Percentiles rank a stretch among this genome's conserved stretches.
phyloP scores from a whole-genome alignment of 1,139 yeast species.

The Nakaseomyces kungkrabaensis region DNA sequence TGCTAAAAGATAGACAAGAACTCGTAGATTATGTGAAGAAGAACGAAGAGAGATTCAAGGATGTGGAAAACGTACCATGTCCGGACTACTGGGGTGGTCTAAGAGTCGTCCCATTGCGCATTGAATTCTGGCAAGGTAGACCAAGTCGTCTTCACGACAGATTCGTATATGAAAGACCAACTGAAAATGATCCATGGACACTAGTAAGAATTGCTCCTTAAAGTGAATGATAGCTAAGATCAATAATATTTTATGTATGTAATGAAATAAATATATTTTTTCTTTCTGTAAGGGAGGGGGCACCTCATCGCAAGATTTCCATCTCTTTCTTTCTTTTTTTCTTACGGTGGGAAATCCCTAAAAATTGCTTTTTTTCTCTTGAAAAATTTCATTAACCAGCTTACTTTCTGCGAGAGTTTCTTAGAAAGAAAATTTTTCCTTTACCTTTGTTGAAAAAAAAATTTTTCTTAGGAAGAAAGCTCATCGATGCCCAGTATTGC shows the following conservation, averaged over 20 bases:
- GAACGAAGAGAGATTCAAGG: constrained; percentile 50
- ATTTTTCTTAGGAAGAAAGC: not conserved
- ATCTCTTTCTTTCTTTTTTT: no score
- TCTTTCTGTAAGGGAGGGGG: no score
- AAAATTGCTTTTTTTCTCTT: not conserved
- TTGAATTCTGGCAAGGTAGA: constrained; percentile 98
- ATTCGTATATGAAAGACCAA: constrained; percentile 56
- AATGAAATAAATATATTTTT: no score
- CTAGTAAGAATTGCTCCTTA: constrained; percentile 68
- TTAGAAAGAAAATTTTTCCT: no score
- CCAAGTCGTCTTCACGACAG: constrained; percentile 85
- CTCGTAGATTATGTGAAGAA: constrained; percentile 45
- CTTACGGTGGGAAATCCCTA: not conserved
- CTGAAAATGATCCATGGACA: constrained; percentile 46
- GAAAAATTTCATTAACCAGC: no score
- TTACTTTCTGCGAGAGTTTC: no score
- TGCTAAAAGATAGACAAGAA: constrained; percentile 47
- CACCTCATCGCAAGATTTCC: no score
- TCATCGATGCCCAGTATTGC: not conserved
- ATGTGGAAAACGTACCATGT: constrained; percentile 62
- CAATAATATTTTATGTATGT: no score
- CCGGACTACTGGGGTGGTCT: constrained; percentile 97
- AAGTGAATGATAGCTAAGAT: constrained; percentile 1
- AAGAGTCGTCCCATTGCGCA: constrained; percentile 74
- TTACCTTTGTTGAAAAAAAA: not conserved